Conservation (phyloP, 2,329 filamentous ascomycete species). For the Fonsecaea nubica region DNA sequence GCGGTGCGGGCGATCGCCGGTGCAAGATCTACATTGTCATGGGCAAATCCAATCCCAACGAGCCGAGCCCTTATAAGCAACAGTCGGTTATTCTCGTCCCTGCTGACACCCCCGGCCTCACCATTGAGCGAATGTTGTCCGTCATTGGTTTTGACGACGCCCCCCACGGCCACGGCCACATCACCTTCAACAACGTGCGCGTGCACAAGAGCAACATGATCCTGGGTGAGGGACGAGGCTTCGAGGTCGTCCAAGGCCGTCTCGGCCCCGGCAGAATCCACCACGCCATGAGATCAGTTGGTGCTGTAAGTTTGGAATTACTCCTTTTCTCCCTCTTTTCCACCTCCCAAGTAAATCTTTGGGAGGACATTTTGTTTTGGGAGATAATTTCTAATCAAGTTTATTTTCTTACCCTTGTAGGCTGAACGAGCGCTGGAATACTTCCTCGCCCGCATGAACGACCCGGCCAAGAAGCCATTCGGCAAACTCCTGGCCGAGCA, state of each 20-base stretch:
- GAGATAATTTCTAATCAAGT: neutral
- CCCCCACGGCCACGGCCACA: conserved; percentile 95
- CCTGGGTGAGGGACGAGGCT: conserved; percentile 89
- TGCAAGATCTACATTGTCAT: conserved; percentile 96
- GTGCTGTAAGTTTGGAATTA: conserved; percentile 60
- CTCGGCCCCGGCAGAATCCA: conserved; percentile 96
- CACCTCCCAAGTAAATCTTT: no score
- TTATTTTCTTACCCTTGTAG: conserved; percentile 6
- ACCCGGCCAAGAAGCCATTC: conserved; percentile 87
- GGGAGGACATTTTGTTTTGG: no score
- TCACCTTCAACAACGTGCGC: conserved; percentile 86
- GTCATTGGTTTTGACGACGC: conserved; percentile 98
- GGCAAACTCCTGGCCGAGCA: conserved; percentile 86
- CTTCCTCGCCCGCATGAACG: conserved; percentile 94
- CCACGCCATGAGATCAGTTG: conserved; percentile 95
- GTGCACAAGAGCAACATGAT: conserved; percentile 83
- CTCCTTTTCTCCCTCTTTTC: neutral
- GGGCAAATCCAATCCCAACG: conserved; percentile 83
- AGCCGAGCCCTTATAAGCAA: conserved; percentile 81
- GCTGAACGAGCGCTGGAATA: conserved; percentile 89
- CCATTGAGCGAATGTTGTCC: conserved; percentile 88
- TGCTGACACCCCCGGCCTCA: conserved; percentile 79
- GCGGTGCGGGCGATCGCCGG: conserved; percentile 87
- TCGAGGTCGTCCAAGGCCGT: conserved; percentile 97
- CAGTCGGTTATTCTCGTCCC: conserved; percentile 94